Evolutionary conservation across 75 land plant species (phyloP), one percentile per base, ranked within the genome.

Genomic region (Sequoiadendron giganteum): DNA sequence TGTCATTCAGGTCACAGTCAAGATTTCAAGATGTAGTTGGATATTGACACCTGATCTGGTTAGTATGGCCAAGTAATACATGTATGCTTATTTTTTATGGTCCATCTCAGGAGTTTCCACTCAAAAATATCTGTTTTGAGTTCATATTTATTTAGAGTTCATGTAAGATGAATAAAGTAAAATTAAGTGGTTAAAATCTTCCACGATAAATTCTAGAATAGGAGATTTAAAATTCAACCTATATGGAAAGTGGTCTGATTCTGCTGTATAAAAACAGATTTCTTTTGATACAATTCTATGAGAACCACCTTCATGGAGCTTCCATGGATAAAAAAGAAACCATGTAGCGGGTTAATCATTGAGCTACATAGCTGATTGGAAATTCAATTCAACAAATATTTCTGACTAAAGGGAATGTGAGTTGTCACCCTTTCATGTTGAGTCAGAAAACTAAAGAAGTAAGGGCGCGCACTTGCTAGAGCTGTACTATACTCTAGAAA

Each of bases 21-120:
- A 79, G 82, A 79, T 79, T 79, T 79, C 82, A 79, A 79, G 82
- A 79, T 5, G 82, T 79, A 2, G 82, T 79, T 79, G 82, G 82
- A 42, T 79, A 40, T 79, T 79, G 45, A 79, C 42, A 19, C 25
- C 40, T 25, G 45, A 79, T 40, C 28, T 79, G 82, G 40, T 15
- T 38, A 77, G 18, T 8, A 18, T 79, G 10, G 45, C 15, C 47
- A 40, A 79, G 45, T 79, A 40, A 79, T 79, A 42, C 82, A 79
- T 78, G 81, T 19, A 79, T 79, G 82, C 40, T 21, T 8, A 19
- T 19, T 5, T 38, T 77, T 79, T 79, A 19, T 39, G 21, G 40
- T 78, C 43, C 19, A 39, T 39, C 25, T 21, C 82, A 40, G 82
- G 45, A 21, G 10, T 79, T 79, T 79, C 43, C 25, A 6, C 43